Evolutionary conservation across 2,329 filamentous ascomycete species (phyloP).

Genomic region (Corinectria fuckeliana): DNA sequence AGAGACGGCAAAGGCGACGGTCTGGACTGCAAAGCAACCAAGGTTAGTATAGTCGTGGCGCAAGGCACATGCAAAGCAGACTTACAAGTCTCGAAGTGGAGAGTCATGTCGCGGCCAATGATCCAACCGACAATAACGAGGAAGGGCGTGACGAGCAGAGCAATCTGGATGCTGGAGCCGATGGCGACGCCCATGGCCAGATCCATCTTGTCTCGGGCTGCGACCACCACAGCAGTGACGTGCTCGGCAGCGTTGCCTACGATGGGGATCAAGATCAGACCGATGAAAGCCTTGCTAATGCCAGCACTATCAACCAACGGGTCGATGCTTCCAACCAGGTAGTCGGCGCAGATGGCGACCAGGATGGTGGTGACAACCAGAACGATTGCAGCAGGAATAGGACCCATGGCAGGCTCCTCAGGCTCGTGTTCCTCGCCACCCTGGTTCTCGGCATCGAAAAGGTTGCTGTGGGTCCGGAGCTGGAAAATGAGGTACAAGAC

Average conservation of each 20-base stretch:
- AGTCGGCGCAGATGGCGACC: slow-evolving; percentile 78
- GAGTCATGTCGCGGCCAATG: slow-evolving; percentile 73
- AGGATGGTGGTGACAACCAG: slow-evolving; percentile 73
- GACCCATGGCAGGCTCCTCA: slow-evolving; percentile 62
- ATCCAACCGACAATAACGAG: slow-evolving; percentile 83
- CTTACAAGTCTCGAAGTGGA: slow-evolving; percentile 74
- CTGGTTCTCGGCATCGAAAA: slow-evolving; percentile 67
- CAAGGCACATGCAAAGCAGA: not conserved
- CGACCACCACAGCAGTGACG: slow-evolving; percentile 81
- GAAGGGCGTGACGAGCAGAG: slow-evolving; percentile 80
- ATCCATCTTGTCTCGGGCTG: slow-evolving; percentile 78
- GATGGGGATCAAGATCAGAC: slow-evolving; percentile 79
- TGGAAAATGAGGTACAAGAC: slow-evolving; percentile 81
- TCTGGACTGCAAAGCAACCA: slow-evolving; percentile 62
- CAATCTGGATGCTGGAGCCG: slow-evolving; percentile 83
- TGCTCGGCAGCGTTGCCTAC: slow-evolving; percentile 84
- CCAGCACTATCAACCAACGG: slow-evolving; percentile 70
- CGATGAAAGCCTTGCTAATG: slow-evolving; percentile 83
- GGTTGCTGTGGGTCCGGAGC: slow-evolving; percentile 73
- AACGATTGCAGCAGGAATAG: slow-evolving; percentile 68
- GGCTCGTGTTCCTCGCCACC: slow-evolving; percentile 52
- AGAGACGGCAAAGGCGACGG: slow-evolving; percentile 77
- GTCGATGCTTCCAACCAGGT: slow-evolving; percentile 79
- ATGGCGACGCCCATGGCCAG: slow-evolving; percentile 80
- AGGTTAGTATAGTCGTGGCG: slow-evolving; percentile 22